phyloP scores from a whole-genome alignment of 768 basidiomycete genomes.

The Psilocybe tampanensis region DNA sequence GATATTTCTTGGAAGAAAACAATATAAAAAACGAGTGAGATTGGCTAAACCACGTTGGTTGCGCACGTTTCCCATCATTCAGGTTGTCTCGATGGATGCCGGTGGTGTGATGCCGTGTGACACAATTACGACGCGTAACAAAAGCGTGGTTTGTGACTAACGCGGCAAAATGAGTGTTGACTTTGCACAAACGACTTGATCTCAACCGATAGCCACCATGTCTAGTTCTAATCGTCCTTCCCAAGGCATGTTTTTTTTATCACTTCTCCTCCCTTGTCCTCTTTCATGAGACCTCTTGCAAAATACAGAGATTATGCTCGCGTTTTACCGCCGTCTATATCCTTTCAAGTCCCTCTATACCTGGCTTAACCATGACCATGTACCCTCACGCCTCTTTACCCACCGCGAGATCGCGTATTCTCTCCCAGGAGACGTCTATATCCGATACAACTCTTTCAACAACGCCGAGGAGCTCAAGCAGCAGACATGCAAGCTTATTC shows the following conservation, averaged over 20 bases:
- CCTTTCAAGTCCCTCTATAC: conserved; percentile 93
- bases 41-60: neutral
- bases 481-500: conserved; percentile 81
- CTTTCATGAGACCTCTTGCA: neutral
- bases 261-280: too few relatives aligned
- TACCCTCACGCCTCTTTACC: conserved; percentile 79
- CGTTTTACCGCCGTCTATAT: conserved; percentile 89
- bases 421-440: conserved; percentile 85
- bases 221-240: conserved; percentile 16
- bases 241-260: conserved; percentile 18
- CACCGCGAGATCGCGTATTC: conserved; percentile 97
- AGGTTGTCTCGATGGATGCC: neutral
- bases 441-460: conserved; percentile 92
- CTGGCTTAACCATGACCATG: conserved; percentile 94
- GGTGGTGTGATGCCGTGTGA: too few relatives aligned
- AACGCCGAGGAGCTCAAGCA: conserved; percentile 90
- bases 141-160: too few relatives aligned
- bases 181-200: too few relatives aligned
- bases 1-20: neutral
- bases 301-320: conserved; percentile 46
- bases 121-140: too few relatives aligned
- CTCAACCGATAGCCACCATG: too few relatives aligned
- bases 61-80: neutral
- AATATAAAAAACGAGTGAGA: too few relatives aligned
- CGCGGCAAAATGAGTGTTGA: too few relatives aligned